phyloP scores from a whole-genome alignment of 306 rosid genomes.

The Quercus rubra region DNA sequence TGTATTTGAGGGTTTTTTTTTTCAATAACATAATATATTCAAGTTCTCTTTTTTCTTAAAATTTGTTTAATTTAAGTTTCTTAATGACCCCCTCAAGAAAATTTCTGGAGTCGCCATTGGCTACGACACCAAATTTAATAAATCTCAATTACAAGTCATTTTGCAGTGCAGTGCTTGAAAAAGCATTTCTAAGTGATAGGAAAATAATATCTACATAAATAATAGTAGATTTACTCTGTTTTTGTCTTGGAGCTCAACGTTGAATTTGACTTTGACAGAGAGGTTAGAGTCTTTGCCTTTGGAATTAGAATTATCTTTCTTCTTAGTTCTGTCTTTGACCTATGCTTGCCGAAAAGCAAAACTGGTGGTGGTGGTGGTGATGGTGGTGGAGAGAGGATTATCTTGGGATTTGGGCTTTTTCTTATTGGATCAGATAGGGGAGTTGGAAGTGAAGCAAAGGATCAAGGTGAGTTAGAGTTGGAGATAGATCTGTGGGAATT shows the following conservation, averaged over 20 bases:
- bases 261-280: conserved; percentile 21
- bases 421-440: conserved; percentile 86
- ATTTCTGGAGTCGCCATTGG: accelerated
- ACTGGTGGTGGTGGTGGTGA: neutral
- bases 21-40: too few relatives aligned
- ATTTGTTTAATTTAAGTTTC: too few relatives aligned
- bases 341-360: conserved; percentile 26
- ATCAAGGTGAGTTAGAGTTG: conserved; percentile 57
- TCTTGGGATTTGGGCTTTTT: conserved; percentile 64
- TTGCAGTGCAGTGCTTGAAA: too few relatives aligned
- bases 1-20: too few relatives aligned
- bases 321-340: conserved; percentile 46
- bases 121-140: too few relatives aligned
- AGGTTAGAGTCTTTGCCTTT: conserved; percentile 45
- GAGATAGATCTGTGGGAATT: conserved; percentile 60
- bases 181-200: too few relatives aligned
- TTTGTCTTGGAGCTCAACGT: neutral
- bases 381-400: conserved; percentile 10
- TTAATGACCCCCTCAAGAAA: too few relatives aligned
- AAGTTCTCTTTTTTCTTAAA: too few relatives aligned
- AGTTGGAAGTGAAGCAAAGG: conserved; percentile 50
- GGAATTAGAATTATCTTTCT: conserved; percentile 36
- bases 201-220: too few relatives aligned
- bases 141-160: too few relatives aligned
- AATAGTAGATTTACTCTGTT: neutral